Percentiles rank a stretch among this genome's conserved stretches.
phyloP scores from a whole-genome alignment of 2,329 filamentous ascomycete species.

The Nemania sp. region DNA sequence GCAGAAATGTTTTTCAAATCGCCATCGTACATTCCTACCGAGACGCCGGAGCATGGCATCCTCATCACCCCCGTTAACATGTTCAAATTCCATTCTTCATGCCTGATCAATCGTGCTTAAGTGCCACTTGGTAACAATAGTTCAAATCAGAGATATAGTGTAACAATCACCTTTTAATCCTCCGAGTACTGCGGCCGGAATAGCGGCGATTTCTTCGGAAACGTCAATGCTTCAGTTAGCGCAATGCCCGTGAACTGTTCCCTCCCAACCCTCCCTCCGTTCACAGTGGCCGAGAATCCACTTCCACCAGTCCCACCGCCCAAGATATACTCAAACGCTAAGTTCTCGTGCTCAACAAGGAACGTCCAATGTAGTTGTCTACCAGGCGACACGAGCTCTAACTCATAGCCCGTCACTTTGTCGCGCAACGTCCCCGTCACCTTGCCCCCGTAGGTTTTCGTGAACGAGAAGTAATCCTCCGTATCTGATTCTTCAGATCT shows the following conservation, averaged over 20 bases:
- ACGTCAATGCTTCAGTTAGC: conserved; percentile 23
- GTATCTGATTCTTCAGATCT: conserved; percentile 8
- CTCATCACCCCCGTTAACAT: too few relatives aligned
- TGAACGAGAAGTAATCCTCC: conserved; percentile 18
- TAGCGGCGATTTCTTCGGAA: conserved; percentile 26
- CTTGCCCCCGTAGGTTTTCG: conserved; percentile 23
- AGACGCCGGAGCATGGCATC: too few relatives aligned
- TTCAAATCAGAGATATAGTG: too few relatives aligned
- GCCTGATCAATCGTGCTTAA: too few relatives aligned
- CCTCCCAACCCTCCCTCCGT: conserved; percentile 21
- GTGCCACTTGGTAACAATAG: too few relatives aligned
- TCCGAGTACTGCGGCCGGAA: conserved; percentile 23
- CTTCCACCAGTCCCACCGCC: conserved; percentile 26
- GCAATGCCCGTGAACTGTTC: conserved; percentile 20
- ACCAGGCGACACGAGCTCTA: conserved; percentile 19
- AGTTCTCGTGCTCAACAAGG: conserved; percentile 14
- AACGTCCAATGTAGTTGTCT: conserved; percentile 14
- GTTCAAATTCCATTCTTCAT: too few relatives aligned
- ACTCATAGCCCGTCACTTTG: conserved; percentile 22
- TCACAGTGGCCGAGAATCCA: conserved; percentile 16
- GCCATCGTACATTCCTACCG: too few relatives aligned
- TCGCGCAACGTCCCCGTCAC: conserved; percentile 27
- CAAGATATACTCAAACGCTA: conserved; percentile 26
- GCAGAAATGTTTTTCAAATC: too few relatives aligned
- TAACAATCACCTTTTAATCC: too few relatives aligned